These are phyloP conservation scores for Trypanosoma theileri DNA, from an alignment of 208 protist species.

Conservation along the genomic window DNA sequence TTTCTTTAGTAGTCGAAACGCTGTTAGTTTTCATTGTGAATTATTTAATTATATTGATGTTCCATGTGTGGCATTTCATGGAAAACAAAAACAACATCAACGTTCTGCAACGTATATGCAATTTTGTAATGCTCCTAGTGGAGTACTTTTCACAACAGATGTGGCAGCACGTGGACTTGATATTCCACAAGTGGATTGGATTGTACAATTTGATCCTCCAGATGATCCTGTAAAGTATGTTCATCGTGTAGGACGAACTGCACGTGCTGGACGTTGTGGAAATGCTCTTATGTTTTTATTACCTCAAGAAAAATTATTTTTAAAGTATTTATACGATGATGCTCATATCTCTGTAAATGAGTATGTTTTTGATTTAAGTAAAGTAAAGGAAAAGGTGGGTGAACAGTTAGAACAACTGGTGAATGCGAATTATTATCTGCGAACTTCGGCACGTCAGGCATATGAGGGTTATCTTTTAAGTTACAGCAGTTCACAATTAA, in stretches of 20 bases:
- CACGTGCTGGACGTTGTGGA: conserved; percentile 91
- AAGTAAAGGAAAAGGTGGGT: conserved; percentile 93
- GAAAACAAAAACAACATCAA: conserved; percentile 99
- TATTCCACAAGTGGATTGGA: conserved; percentile 99
- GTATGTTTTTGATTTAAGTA: conserved; percentile 96
- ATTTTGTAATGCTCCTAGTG: conserved; percentile 97
- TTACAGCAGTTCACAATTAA: conserved; percentile 98
- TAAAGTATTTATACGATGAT: conserved; percentile 98
- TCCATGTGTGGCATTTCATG: conserved; percentile 98
- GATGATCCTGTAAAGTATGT: conserved; percentile 99
- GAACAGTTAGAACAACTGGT: conserved; percentile 97
- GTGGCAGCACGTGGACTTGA: conserved; percentile 99
- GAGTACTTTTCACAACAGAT: conserved; percentile 99
- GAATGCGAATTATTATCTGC: conserved; percentile 98
- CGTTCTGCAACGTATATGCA: conserved; percentile 99
- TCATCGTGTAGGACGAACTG: conserved; percentile 98
- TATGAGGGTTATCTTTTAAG: conserved; percentile 98
- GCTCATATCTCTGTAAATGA: conserved; percentile 96
- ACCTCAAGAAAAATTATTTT: conserved; percentile 97
- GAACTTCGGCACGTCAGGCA: conserved; percentile 95
- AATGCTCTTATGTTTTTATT: conserved; percentile 98
- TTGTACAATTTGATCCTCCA: conserved; percentile 99
- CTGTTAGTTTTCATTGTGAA: conserved; percentile 99
- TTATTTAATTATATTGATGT: conserved; percentile 99
- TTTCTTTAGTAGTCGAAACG: conserved; percentile 98